phyloP scores from a whole-genome alignment of 371 early-diverging fungal genomes.

The Globomyces sp. region DNA sequence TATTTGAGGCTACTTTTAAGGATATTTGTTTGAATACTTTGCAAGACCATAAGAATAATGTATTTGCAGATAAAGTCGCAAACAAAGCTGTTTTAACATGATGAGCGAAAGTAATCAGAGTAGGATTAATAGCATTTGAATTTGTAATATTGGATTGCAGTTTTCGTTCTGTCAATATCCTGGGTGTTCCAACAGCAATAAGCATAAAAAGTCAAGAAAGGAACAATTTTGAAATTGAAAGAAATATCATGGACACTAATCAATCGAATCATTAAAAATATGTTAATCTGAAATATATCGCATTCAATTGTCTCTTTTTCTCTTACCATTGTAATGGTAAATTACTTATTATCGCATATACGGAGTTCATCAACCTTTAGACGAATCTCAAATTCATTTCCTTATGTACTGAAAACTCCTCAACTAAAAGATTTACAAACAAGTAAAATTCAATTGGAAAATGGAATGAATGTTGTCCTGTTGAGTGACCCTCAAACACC shows the following conservation, averaged over 20 bases:
- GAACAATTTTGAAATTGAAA: no score
- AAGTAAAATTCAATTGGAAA: constrained; percentile 23
- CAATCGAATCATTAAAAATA: no score
- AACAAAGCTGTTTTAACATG: constrained; percentile 12
- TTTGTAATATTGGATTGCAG: constrained; percentile 5
- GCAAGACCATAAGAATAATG: constrained; percentile 21
- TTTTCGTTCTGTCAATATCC: constrained; percentile 17
- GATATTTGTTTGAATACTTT: constrained; percentile 9
- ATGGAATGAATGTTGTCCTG: constrained; percentile 29
- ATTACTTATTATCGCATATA: no score
- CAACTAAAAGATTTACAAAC: constrained; percentile 18
- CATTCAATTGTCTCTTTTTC: no score
- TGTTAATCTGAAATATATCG: no score
- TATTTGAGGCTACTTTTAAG: constrained; percentile 32
- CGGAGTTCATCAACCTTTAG: no score
- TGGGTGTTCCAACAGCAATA: constrained; percentile 20
- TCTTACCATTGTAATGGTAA: no score
- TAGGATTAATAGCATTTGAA: constrained; percentile 1
- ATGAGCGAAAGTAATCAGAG: not conserved
- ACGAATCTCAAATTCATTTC: not conserved
- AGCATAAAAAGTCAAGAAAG: constrained; percentile 5
- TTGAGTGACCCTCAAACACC: constrained; percentile 33
- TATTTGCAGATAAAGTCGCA: constrained; percentile 21
- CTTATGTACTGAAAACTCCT: constrained; percentile 19
- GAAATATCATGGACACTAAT: no score